phyloP scores from a whole-genome alignment of 2,329 filamentous ascomycete genomes.

The Amauroascus niger region DNA sequence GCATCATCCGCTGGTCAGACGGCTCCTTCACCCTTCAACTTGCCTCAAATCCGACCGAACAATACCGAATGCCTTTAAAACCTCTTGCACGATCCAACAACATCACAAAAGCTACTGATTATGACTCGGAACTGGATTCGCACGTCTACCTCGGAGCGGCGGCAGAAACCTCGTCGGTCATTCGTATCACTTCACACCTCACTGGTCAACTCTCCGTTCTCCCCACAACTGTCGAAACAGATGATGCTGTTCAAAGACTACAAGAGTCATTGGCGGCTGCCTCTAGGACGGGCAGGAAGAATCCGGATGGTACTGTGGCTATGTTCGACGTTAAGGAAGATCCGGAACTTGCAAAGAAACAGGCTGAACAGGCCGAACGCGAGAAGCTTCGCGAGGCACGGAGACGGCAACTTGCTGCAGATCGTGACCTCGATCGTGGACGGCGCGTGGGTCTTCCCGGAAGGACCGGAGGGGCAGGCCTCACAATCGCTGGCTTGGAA shows the following conservation, averaged over 20 bases:
- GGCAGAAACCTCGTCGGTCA: slow-evolving; percentile 47
- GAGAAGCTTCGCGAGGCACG: slow-evolving; percentile 48
- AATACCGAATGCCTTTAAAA: slow-evolving; percentile 51
- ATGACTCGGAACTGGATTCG: slow-evolving; percentile 48
- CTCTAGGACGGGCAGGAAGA: slow-evolving; percentile 43
- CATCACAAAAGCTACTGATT: slow-evolving; percentile 41
- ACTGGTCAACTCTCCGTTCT: slow-evolving; percentile 51
- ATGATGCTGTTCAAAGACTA: slow-evolving; percentile 53
- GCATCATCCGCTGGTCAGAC: slow-evolving; percentile 57
- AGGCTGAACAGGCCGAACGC: slow-evolving; percentile 51
- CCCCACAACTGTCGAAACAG: slow-evolving; percentile 47
- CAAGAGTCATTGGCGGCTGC: slow-evolving; percentile 52
- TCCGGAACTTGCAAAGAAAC: slow-evolving; percentile 50
- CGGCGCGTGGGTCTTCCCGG: slow-evolving; percentile 39
- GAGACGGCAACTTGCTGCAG: slow-evolving; percentile 46
- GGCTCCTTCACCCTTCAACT: slow-evolving; percentile 57
- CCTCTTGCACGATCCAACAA: slow-evolving; percentile 48
- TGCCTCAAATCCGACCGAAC: slow-evolving; percentile 50
- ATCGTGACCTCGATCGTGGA: slow-evolving; percentile 47
- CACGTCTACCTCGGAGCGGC: slow-evolving; percentile 56
- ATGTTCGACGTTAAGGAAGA: slow-evolving; percentile 52
- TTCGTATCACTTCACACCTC: slow-evolving; percentile 54
- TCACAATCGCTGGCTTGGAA: slow-evolving; percentile 50
- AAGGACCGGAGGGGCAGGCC: slow-evolving; percentile 41
- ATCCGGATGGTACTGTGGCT: slow-evolving; percentile 44